A percentile compares a stretch with the other conserved stretches of the same genome.
These are phyloP conservation scores for Alternaria sp. DNA, from an alignment of 2,329 filamentous ascomycete genomes.

Conservation along the genomic window DNA sequence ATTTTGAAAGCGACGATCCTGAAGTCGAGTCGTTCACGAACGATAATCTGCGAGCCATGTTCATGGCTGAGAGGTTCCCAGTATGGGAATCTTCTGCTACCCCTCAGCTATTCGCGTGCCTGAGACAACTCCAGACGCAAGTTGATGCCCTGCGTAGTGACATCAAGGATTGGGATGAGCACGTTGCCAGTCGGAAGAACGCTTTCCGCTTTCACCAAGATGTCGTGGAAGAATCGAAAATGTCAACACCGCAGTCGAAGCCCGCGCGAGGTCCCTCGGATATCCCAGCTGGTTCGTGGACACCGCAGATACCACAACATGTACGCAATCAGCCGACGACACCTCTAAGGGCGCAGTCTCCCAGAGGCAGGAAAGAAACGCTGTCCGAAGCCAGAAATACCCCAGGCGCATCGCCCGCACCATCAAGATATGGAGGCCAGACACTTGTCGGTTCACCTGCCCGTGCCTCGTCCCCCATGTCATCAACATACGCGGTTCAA, in stretches of 20 bases:
- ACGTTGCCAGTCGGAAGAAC: conserved; percentile 58
- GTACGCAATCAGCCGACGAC: conserved; percentile 40
- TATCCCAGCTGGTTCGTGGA: conserved; percentile 41
- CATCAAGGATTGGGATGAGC: conserved; percentile 58
- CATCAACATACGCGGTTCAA: conserved; percentile 38
- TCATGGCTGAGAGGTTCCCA: conserved; percentile 47
- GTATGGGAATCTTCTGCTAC: conserved; percentile 47
- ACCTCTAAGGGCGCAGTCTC: conserved; percentile 47
- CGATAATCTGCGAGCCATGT: conserved; percentile 43
- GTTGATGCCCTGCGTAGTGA: conserved; percentile 53
- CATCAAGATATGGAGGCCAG: conserved; percentile 33
- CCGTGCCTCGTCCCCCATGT: conserved; percentile 39
- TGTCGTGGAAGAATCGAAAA: conserved; percentile 51
- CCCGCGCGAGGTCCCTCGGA: conserved; percentile 38
- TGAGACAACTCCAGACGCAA: conserved; percentile 54
- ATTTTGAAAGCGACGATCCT: conserved; percentile 38
- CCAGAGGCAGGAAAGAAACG: conserved; percentile 48
- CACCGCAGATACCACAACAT: conserved; percentile 48
- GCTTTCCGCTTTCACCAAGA: conserved; percentile 59
- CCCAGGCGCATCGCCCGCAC: conserved; percentile 9
- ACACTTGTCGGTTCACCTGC: conserved; percentile 41
- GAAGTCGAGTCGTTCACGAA: conserved; percentile 38
- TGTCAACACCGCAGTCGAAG: conserved; percentile 39
- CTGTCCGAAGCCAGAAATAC: conserved; percentile 27
- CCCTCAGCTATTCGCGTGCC: conserved; percentile 53